Conservation (phyloP, 73 alveolate species). For the Tetrahymena elliotti region DNA sequence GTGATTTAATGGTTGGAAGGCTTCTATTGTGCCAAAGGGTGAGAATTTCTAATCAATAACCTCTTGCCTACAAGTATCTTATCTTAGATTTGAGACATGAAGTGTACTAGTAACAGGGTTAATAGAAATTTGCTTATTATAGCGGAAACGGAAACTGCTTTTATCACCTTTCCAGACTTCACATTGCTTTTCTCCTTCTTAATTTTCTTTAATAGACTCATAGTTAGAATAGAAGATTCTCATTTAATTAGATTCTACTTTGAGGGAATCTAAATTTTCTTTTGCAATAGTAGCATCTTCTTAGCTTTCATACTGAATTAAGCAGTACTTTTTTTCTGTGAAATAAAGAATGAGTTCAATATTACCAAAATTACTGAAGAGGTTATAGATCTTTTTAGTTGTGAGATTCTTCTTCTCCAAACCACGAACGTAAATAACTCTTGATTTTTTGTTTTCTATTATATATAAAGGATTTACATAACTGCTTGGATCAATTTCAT, state of each 20-base stretch:
- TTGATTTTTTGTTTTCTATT: conserved; percentile 22
- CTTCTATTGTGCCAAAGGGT: conserved; percentile 7
- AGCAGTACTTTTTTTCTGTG: conserved; percentile 13
- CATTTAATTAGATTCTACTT: conserved; percentile 4
- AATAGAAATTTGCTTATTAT: conserved; percentile 14
- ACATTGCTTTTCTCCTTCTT: not conserved
- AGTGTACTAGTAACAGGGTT: conserved; percentile 25
- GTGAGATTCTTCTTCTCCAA: conserved; percentile 1
- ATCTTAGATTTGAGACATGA: conserved; percentile 16
- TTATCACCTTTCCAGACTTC: conserved; percentile 4
- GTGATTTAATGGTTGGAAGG: not conserved
- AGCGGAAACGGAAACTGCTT: conserved; percentile 11
- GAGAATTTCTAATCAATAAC: conserved; percentile 1
- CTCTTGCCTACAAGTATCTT: conserved; percentile 14
- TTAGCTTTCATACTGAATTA: conserved; percentile 12
- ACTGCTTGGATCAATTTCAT: conserved; percentile 23
- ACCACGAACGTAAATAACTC: conserved; percentile 36
- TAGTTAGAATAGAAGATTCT: conserved; percentile 32
- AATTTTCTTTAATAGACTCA: not conserved
- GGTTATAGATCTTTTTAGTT: conserved; percentile 23
- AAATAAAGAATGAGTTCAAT: conserved; percentile 6
- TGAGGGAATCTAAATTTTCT: conserved; percentile 8
- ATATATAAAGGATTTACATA: conserved; percentile 25
- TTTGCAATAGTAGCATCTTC: conserved; percentile 25
- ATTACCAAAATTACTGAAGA: conserved; percentile 40